phyloP scores from a whole-genome alignment of 768 basidiomycete genomes.

The Austroboletus eburneus region DNA sequence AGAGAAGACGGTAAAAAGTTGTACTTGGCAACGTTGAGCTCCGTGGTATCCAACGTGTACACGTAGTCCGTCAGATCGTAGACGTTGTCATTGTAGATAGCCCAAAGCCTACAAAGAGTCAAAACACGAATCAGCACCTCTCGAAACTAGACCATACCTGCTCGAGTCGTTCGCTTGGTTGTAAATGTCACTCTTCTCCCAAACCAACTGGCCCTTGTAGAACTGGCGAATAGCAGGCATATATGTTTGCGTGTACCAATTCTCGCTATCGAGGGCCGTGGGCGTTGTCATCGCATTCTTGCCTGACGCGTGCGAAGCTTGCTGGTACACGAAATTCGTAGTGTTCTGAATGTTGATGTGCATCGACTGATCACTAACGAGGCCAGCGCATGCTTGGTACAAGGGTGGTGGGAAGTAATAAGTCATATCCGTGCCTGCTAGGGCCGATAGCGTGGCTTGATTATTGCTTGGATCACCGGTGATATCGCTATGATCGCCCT shows the following conservation, averaged over 20 bases:
- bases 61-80: slow-evolving; percentile 70
- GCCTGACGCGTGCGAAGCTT: slow-evolving; percentile 60
- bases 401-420: slow-evolving; percentile 63
- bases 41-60: slow-evolving; percentile 47
- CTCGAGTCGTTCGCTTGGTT: slow-evolving; percentile 35
- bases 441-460: slow-evolving; percentile 41
- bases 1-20: slow-evolving; percentile 49
- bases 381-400: slow-evolving; percentile 51
- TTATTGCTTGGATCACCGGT: slow-evolving; percentile 46
- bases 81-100: slow-evolving; percentile 50
- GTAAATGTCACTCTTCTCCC: slow-evolving; percentile 35
- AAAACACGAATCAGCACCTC: slow-evolving; percentile 7
- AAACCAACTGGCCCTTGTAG: slow-evolving; percentile 61
- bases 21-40: slow-evolving; percentile 41
- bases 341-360: slow-evolving; percentile 45
- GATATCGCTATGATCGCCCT: slow-evolving; percentile 62
- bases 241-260: slow-evolving; percentile 59
- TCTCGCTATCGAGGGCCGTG: slow-evolving; percentile 33
- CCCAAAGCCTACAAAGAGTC: slow-evolving; percentile 45
- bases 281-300: slow-evolving; percentile 32
- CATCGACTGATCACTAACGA: slow-evolving; percentile 47
- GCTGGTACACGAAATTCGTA: slow-evolving; percentile 34
- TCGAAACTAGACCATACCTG: slow-evolving; percentile 11
- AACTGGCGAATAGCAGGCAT: slow-evolving; percentile 52
- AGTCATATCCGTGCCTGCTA: slow-evolving; percentile 62